Conservation (phyloP, 1,139 yeast genomes). For the Hanseniaspora gamundiae region DNA sequence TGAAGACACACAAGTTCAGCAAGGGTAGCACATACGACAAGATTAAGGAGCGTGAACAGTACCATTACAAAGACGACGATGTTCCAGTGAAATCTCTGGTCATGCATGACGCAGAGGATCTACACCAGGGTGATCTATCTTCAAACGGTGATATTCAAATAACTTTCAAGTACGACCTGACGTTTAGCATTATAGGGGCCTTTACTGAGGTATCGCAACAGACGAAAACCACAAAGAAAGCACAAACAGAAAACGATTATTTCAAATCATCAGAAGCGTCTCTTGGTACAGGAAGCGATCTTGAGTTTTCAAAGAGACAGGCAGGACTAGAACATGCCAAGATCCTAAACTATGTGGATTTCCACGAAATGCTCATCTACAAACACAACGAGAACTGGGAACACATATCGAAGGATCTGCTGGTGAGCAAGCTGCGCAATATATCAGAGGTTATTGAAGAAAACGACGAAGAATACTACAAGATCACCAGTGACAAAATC, state of each 20-base stretch:
- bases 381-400: constrained; percentile 16
- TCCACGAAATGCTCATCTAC: constrained; percentile 24
- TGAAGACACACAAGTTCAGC: constrained; percentile 23
- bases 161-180: constrained; percentile 33
- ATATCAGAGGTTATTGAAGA: constrained; percentile 38
- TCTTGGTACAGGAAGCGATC: constrained; percentile 1
- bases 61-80: constrained; percentile 14
- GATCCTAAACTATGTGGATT: constrained; percentile 11
- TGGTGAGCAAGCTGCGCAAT: constrained; percentile 21
- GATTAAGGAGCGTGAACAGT: constrained; percentile 18
- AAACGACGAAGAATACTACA: constrained; percentile 38
- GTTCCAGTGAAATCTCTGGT: constrained; percentile 25
- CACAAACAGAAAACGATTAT: constrained; percentile 16
- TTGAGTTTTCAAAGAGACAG: not conserved
- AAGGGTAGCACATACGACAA: constrained; percentile 17
- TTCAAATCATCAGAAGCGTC: constrained; percentile 15
- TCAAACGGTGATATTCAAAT: constrained; percentile 29
- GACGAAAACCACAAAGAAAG: constrained; percentile 16
- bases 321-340: not conserved
- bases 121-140: constrained; percentile 20
- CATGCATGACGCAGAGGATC: constrained; percentile 21
- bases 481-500: constrained; percentile 29
- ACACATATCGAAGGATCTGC: constrained; percentile 10
- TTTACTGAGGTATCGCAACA: constrained; percentile 15
- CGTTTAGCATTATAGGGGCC: constrained; percentile 28